Evolutionary conservation across 2,329 filamentous ascomycete species (phyloP), one percentile per base, ranked within the genome.

Genomic region (Lachnellula arida): DNA sequence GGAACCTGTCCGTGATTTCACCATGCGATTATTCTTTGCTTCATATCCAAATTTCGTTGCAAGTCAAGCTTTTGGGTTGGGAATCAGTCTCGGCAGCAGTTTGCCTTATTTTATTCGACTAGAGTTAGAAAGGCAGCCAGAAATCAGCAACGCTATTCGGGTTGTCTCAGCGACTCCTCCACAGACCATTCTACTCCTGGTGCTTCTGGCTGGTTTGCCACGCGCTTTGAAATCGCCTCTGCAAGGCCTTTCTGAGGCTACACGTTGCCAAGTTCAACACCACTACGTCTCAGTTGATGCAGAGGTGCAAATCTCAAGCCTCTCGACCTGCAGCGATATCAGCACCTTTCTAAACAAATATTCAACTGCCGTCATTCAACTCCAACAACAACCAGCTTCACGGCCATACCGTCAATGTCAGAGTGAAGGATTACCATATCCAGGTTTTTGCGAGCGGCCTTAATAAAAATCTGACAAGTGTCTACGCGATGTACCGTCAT

Each of bases 401-500:
- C 48, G 1, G 39, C 46, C 1, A 53, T 55, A n/a, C 43, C 57
- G n/a, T 60, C 57, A 5, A 57, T n/a, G 49, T 51, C 4, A 49
- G 22, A 8, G 14, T 60, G 46, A 55, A 53, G 34, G 47, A 49
- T n/a, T 61, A 55, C 35, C 46, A 61, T 32, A 46, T 56, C n/a
- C 48, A 60, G 49, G 57, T 55, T 25, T 51, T 39, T 12, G 49
- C 60, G 19, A 57, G 23, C 32, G 15, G 17, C 7, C 15, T 40
- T 14, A 40, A 19, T 49, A 48, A 6, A 46, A 51, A 43, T 44
- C 22, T 54, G 47, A 62, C 32, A 62, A 62, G 37, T 62, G 60
- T 58, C 57, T 57, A 4, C 49, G 42, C 8, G 57, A 60, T 56
- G 57, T 53, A 40, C 9, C 58, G 47, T 17, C 56, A 62, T 40